Base-by-base conservation (phyloP, 805 yeast species). In the Isabelozyma rhagii region DNA sequence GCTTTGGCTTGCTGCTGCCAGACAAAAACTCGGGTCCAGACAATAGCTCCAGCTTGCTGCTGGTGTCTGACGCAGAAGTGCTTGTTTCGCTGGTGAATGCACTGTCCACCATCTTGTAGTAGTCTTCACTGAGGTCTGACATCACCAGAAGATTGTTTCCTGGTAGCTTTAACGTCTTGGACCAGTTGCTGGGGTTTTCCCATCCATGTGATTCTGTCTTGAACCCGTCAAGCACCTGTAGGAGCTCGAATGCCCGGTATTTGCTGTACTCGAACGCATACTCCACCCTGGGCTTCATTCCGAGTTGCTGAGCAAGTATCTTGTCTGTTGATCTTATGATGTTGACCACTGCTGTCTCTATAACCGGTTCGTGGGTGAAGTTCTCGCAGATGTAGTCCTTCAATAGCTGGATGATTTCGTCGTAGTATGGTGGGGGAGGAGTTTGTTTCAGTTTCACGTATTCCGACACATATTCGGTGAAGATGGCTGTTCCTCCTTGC, bases 361-460 rank as follows among this genome's bases (percentile, higher is more conserved):
- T 63, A 11, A 64, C 63, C 2, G 68, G 71, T 17, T 77, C 74
- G 58, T 80, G 77, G 14, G 68, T 59, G 31, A 78, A 58, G 44
- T 83, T 82, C 0, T 83, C 85, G 6, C 81, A 79, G 2, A 81
- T 74, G 60, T 80, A 85, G 41, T 80, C 79, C 51, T 76, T 78
- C 47, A 86, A 59, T 44, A 85, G 53, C 17, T 67, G 68, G 11
- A 84, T 58, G 4, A 80, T 64, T 1, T 73, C 71, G 0, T 71
- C 62, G 46, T 61, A 67, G 39, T 53, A 54, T 11, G 40, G 39
- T 4, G 69, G 65, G 28, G 46, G 17, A 28, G 11, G 18, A 28
- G 36, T 28, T 1, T 51, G 58, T 17, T 43, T 28, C 8, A 54
- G 44, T 31, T 51, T 54, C n/a, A 51, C 28, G 1, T 41, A 18